phyloP scores from a whole-genome alignment of 2,329 filamentous ascomycete genomes.

The Colletotrichum lindemuthianum region DNA sequence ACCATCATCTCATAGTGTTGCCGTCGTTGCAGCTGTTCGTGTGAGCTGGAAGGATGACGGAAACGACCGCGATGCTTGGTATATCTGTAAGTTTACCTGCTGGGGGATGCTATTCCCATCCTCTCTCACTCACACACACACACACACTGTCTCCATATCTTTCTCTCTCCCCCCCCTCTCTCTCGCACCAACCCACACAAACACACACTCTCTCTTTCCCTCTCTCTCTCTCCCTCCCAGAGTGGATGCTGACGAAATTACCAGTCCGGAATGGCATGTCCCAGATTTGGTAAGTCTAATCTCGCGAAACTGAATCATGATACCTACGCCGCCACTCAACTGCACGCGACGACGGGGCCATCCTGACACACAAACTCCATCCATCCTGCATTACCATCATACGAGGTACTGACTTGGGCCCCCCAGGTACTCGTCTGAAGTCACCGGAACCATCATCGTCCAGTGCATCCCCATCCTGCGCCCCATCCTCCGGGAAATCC shows the following conservation, averaged over 20 bases:
- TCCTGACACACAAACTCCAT: background rate
- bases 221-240: too few relatives aligned
- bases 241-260: background rate
- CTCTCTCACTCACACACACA: background rate
- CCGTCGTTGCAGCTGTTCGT: slow-evolving; percentile 58
- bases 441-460: slow-evolving; percentile 64
- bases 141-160: slow-evolving; percentile 18
- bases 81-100: slow-evolving; percentile 51
- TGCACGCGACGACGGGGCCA: too few relatives aligned
- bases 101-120: background rate
- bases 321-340: too few relatives aligned
- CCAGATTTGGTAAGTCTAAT: slow-evolving; percentile 51
- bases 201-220: too few relatives aligned
- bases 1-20: slow-evolving; percentile 45
- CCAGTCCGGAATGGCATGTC: slow-evolving; percentile 54
- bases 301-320: slow-evolving; percentile 1
- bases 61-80: slow-evolving; percentile 55
- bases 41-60: slow-evolving; percentile 60
- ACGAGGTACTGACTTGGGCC: slow-evolving; percentile 8
- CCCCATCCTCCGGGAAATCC: slow-evolving; percentile 50
- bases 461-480: slow-evolving; percentile 63
- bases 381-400: background rate
- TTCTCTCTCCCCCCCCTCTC: too few relatives aligned
- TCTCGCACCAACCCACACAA: too few relatives aligned
- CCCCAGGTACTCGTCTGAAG: slow-evolving; percentile 58